phyloP scores from a whole-genome alignment of 1,284 basidiomycete species.

The Calocybe gambosa region DNA sequence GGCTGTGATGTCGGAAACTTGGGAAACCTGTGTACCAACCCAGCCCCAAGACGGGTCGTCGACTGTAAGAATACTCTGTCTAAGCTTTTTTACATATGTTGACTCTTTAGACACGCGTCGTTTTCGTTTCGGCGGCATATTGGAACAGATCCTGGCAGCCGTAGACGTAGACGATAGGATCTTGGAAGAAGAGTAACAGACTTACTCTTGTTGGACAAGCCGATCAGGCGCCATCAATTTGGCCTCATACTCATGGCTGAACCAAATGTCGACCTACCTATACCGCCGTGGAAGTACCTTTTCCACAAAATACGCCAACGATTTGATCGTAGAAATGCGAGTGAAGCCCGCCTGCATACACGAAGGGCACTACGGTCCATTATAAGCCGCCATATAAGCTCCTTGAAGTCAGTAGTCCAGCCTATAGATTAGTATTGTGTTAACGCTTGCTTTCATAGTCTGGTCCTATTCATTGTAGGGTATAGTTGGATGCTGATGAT shows the following conservation, averaged over 20 bases:
- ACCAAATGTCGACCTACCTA: conserved; percentile 3
- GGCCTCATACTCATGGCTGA: conserved; percentile 1
- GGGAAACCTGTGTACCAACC: conserved; percentile 61
- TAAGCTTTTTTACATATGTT: conserved; percentile 53
- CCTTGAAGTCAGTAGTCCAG: not conserved
- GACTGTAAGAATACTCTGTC: conserved; percentile 44
- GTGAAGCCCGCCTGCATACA: conserved; percentile 33
- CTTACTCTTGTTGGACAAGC: not conserved
- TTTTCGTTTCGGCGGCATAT: conserved; percentile 60
- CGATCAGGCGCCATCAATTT: too few relatives aligned
- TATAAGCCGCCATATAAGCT: conserved; percentile 14
- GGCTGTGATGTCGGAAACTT: conserved; percentile 50
- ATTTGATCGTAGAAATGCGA: conserved; percentile 19
- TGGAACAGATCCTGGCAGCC: too few relatives aligned
- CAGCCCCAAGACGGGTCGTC: conserved; percentile 63
- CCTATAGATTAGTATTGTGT: not conserved
- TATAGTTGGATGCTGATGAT: conserved; percentile 72
- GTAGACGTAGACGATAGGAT: not conserved
- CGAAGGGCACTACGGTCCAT: conserved; percentile 28
- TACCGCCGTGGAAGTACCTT: conserved; percentile 3
- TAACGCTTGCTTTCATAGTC: conserved; percentile 24
- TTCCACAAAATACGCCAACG: conserved; percentile 10
- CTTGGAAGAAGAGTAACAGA: too few relatives aligned
- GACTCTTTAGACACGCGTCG: conserved; percentile 51
- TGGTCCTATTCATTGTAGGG: conserved; percentile 53